Percentiles rank a stretch among this genome's conserved stretches.
These are phyloP conservation scores for Cyclotella kingstonii DNA, from an alignment of 108 stramenopile genomes.

Conservation along the genomic window DNA sequence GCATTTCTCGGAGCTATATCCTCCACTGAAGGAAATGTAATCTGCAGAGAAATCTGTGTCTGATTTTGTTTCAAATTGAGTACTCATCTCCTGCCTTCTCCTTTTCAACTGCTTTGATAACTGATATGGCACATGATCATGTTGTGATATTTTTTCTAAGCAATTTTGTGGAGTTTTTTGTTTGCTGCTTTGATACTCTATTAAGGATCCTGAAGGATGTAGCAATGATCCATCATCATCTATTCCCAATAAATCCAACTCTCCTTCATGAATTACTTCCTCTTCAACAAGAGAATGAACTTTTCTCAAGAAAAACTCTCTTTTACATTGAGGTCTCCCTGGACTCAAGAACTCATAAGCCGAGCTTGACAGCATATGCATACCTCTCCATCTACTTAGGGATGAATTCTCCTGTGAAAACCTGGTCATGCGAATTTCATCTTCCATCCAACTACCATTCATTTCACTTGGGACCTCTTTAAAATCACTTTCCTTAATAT, in stretches of 20 bases:
- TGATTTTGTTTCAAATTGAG: neutral
- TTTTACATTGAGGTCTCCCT: constrained; percentile 1
- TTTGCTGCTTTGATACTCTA: neutral
- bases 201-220: constrained; percentile 2
- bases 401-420: constrained; percentile 15
- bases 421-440: constrained; percentile 9
- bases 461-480: constrained; percentile 26
- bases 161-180: neutral
- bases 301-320: constrained; percentile 7
- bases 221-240: constrained; percentile 43
- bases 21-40: constrained; percentile 12
- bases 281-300: constrained; percentile 23
- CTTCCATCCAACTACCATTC: constrained; percentile 46
- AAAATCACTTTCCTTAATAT: constrained; percentile 3
- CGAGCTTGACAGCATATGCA: constrained; percentile 25
- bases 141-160: neutral
- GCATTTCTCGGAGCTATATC: constrained; percentile 1
- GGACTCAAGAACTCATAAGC: constrained; percentile 37
- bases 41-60: constrained; percentile 5
- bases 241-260: constrained; percentile 37
- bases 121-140: too few species aligned
- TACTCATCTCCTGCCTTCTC: too few species aligned
- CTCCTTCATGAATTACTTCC: constrained; percentile 1
- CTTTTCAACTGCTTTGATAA: too few species aligned
- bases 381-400: constrained; percentile 4